Evolutionary conservation across 2,329 filamentous ascomycete species (phyloP), one percentile per base, ranked within the genome.

Genomic region (Trichoderma breve): DNA sequence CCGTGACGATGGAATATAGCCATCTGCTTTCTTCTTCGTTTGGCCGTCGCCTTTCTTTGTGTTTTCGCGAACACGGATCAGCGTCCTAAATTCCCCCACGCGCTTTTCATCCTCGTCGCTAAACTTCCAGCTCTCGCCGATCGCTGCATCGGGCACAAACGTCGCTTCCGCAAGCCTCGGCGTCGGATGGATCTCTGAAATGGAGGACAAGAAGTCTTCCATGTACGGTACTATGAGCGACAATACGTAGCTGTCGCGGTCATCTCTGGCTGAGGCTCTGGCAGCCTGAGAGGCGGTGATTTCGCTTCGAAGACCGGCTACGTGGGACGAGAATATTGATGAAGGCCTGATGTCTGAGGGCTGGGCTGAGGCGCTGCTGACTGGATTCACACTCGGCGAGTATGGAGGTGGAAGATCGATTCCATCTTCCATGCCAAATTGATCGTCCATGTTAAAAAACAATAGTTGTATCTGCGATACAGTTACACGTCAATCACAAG

Each of bases 61-160:
- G 8, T 21, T 26, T 2, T 53, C 18, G 34, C 66, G 2, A 28
- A 84, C 79, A 4, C 80, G 78, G 4, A 81, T 75, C 3, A 85
- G 74, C 1, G 74, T 75, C 1, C 80, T 77, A 0, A 81, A 64
- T 58, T 82, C 79, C 2, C 79, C 81, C 5, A 65, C 69, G 4
- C 74, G 63, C 18, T 74, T 74, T 5, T 82, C 78, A 8, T 77
- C 77, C 9, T 77, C 76, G 2, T 82, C 82, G 60, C 76, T 81
- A 28, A 83, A 77, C 18, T 55, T 70, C 83, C 83, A 85, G 1
- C 73, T 76, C 1, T 72, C 53, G 0, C 78, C 80, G 0, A 87
- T 81, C 4, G 82, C 83, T 5, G 76, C 75, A 2, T 76, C 82
- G 0, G 86, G 86, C 0, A 88, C 81, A 43, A 88, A 76, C 8